Conservation (phyloP, 1,284 basidiomycete species). For the Schizophyllum commune region DNA sequence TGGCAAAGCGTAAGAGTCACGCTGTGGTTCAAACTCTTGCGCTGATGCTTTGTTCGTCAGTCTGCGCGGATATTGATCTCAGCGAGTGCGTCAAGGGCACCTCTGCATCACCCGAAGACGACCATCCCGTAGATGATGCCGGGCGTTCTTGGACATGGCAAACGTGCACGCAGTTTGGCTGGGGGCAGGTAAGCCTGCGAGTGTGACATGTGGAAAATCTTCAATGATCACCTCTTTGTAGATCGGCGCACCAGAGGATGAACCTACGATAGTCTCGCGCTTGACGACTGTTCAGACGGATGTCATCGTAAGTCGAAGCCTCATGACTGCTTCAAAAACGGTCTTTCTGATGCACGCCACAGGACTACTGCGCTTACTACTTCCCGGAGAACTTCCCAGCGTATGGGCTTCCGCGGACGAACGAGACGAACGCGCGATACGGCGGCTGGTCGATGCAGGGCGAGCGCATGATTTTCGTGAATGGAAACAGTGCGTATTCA, state of each 20-base stretch:
- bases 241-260: conserved; percentile 42
- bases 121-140: conserved; percentile 41
- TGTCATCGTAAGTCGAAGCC: background rate
- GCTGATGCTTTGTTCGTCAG: background rate
- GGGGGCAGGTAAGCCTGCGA: conserved; percentile 33
- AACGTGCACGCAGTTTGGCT: conserved; percentile 53
- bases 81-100: conserved; percentile 37
- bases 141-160: conserved; percentile 39
- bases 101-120: conserved; percentile 38
- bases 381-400: conserved; percentile 43
- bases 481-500: conserved; percentile 44
- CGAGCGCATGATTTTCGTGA: conserved; percentile 58
- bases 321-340: conserved; percentile 1
- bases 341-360: no score
- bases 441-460: conserved; percentile 52
- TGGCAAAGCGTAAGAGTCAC: no score
- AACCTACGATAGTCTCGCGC: conserved; percentile 44
- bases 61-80: conserved; percentile 35
- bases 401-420: conserved; percentile 25
- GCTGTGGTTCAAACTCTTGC: background rate
- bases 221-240: conserved; percentile 7
- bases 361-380: conserved; percentile 54
- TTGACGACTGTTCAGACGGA: conserved; percentile 16
- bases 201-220: background rate
- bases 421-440: conserved; percentile 40